These are phyloP conservation scores for Wickerhamomyces alni DNA, from an alignment of 805 yeast species.

Conservation along the genomic window DNA sequence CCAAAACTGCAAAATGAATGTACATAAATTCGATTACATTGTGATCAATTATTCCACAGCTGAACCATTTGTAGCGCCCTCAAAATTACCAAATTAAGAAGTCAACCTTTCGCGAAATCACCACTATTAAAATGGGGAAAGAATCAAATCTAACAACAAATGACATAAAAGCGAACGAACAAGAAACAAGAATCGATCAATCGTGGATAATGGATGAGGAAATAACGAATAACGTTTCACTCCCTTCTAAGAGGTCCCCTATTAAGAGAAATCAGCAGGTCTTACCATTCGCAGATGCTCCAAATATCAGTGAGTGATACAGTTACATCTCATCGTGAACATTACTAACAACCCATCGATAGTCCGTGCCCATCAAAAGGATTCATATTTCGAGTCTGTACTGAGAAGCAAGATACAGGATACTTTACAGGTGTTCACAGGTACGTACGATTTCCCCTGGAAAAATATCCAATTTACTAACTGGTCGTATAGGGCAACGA, in stretches of 20 bases:
- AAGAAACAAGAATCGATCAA: too few species aligned
- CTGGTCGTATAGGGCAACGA: constrained; percentile 41
- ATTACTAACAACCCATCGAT: neutral
- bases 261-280: constrained; percentile 1
- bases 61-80: too few species aligned
- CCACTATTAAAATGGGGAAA: neutral
- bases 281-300: constrained; percentile 77
- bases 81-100: too few species aligned
- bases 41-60: too few species aligned
- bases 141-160: too few species aligned
- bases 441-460: too few species aligned
- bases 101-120: too few species aligned
- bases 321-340: neutral
- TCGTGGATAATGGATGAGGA: neutral
- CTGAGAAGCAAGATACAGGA: constrained; percentile 51
- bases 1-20: neutral
- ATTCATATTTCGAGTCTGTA: constrained; percentile 58
- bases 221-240: neutral
- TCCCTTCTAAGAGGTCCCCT: neutral
- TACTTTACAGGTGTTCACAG: constrained; percentile 44
- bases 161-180: too few species aligned
- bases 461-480: too few species aligned
- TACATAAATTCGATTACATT: too few species aligned
- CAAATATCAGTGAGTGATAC: constrained; percentile 64
- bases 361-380: constrained; percentile 90